phyloP scores from a whole-genome alignment of 129 eudicot species.

The Lonicera japonica region DNA sequence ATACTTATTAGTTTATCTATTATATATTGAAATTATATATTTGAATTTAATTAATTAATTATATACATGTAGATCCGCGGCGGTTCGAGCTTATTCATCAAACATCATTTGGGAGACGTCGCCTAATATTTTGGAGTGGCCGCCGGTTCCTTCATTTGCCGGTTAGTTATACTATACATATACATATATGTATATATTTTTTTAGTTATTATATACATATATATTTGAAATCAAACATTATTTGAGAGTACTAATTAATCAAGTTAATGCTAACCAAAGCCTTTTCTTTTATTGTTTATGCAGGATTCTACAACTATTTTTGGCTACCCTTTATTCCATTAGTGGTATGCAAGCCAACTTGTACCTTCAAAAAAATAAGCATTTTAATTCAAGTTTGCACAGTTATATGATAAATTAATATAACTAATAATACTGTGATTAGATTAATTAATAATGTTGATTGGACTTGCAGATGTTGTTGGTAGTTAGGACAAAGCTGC shows the following conservation, averaged over 20 bases:
- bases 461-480: slow-evolving; percentile 26
- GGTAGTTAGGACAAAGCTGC: too few relatives aligned
- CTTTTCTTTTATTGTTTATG: slow-evolving; percentile 3
- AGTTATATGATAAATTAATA: too few relatives aligned
- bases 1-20: too few relatives aligned
- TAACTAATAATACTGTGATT: too few relatives aligned
- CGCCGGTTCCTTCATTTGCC: slow-evolving; percentile 45
- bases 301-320: slow-evolving; percentile 39
- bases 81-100: too few relatives aligned
- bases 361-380: not conserved
- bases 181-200: not conserved
- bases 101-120: slow-evolving; percentile 56
- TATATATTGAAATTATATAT: too few relatives aligned
- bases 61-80: slow-evolving; percentile 50
- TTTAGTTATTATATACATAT: not conserved
- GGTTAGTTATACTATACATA: slow-evolving; percentile 19
- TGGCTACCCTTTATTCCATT: slow-evolving; percentile 60
- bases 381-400: not conserved
- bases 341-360: slow-evolving; percentile 29
- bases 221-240: not conserved
- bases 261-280: not conserved
- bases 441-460: not conserved
- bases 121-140: slow-evolving; percentile 47
- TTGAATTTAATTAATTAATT: too few relatives aligned
- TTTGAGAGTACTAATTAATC: too few relatives aligned